A percentile compares a stretch with the other conserved stretches of the same genome.
Conservation (phyloP, 352 stramenopile genomes). For the Phytophthora meadii region DNA sequence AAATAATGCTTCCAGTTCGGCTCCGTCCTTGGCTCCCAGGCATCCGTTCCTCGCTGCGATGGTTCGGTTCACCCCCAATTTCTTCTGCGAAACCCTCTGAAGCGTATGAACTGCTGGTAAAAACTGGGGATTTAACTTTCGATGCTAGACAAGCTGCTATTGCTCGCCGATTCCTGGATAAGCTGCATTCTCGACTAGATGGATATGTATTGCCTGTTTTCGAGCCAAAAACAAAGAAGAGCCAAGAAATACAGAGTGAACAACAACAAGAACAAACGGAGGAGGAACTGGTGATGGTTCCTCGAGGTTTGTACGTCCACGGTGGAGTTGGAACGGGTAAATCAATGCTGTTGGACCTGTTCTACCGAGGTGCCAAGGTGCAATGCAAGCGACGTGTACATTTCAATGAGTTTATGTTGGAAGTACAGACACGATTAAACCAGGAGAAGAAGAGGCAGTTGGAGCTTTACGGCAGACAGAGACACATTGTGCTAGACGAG, state of each 20-base stretch:
- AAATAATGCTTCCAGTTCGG: constrained; percentile 11
- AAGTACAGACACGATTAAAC: constrained; percentile 95
- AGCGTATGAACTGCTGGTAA: constrained; percentile 40
- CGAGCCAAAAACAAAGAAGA: neutral
- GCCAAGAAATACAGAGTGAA: neutral
- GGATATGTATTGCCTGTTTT: constrained; percentile 61
- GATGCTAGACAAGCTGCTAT: constrained; percentile 45
- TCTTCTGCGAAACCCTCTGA: constrained; percentile 36
- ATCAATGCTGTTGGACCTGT: constrained; percentile 97
- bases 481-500: constrained; percentile 82
- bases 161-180: constrained; percentile 58
- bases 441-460: constrained; percentile 90
- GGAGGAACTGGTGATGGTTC: constrained; percentile 50
- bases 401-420: constrained; percentile 98
- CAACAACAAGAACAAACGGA: neutral
- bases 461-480: constrained; percentile 75
- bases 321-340: constrained; percentile 96
- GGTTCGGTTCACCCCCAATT: constrained; percentile 10
- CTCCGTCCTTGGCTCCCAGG: constrained; percentile 14
- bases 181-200: constrained; percentile 59
- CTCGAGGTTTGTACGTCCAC: constrained; percentile 94
- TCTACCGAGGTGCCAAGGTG: constrained; percentile 76
- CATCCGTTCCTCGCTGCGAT: constrained; percentile 10
- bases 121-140: constrained; percentile 29
- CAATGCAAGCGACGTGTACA: constrained; percentile 92